Conservation (phyloP, 1,284 basidiomycete species). For the Agaricales sp. region DNA sequence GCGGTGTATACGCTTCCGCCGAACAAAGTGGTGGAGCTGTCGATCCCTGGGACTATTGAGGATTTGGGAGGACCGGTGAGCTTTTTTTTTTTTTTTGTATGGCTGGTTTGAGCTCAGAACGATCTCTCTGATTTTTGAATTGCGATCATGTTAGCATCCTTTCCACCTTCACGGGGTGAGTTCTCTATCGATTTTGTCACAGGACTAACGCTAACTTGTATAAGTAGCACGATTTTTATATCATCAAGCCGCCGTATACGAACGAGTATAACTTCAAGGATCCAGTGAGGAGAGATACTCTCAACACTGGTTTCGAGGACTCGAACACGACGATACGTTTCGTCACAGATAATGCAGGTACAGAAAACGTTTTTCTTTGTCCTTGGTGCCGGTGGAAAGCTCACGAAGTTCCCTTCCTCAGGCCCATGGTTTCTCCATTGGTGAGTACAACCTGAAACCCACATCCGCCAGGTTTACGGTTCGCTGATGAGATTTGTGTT, state of each 20-base stretch:
- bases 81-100: neutral
- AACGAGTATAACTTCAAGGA: constrained; percentile 20
- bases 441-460: too few species aligned
- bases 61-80: constrained; percentile 20
- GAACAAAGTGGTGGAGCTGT: constrained; percentile 28
- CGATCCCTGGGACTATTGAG: constrained; percentile 16
- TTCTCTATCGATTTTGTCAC: neutral
- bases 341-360: constrained; percentile 33
- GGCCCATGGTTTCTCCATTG: constrained; percentile 38
- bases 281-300: constrained; percentile 10
- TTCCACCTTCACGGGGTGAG: constrained; percentile 28
- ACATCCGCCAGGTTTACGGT: neutral
- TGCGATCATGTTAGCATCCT: constrained; percentile 19
- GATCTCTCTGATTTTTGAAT: too few species aligned
- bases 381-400: constrained; percentile 17
- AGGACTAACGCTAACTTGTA: neutral
- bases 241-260: constrained; percentile 17
- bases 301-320: constrained; percentile 1
- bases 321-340: constrained; percentile 36
- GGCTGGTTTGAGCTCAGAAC: neutral
- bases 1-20: constrained; percentile 20
- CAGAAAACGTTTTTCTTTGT: constrained; percentile 27
- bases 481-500: neutral
- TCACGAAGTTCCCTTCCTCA: constrained; percentile 6
- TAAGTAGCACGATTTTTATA: constrained; percentile 26